Conservation (phyloP, 1,139 yeast species). For the Kodamaea sp. region DNA sequence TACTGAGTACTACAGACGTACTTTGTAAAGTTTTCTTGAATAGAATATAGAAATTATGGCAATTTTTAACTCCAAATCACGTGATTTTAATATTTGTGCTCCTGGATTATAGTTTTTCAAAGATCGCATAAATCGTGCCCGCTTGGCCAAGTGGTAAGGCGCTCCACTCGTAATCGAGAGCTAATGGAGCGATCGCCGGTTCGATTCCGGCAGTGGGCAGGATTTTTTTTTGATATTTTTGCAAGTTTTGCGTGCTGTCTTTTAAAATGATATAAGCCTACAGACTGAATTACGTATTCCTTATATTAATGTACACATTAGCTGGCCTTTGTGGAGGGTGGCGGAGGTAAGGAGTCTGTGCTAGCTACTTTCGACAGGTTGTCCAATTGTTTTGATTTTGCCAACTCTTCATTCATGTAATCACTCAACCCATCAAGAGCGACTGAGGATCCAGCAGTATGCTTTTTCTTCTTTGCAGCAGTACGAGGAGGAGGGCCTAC, state of each 20-base stretch:
- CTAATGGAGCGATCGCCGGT: slow-evolving; percentile 60
- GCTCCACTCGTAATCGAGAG: slow-evolving; percentile 60
- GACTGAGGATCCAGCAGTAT: slow-evolving; percentile 22
- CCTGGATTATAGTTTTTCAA: background rate
- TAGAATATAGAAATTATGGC: too few relatives aligned
- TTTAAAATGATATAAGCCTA: too few relatives aligned
- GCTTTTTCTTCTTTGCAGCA: slow-evolving; percentile 34
- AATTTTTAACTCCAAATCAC: too few relatives aligned
- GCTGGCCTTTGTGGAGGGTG: slow-evolving; percentile 25
- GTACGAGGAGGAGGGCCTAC: slow-evolving; percentile 24
- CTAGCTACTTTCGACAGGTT: slow-evolving; percentile 14
- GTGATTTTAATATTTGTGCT: too few relatives aligned
- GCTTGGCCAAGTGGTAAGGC: slow-evolving; percentile 60
- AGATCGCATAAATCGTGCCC: slow-evolving; percentile 26
- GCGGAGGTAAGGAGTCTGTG: slow-evolving; percentile 30
- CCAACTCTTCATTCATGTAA: slow-evolving; percentile 49
- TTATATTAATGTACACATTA: background rate
- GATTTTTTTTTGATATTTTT: slow-evolving; percentile 14
- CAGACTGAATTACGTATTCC: background rate
- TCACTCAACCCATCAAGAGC: slow-evolving; percentile 35
- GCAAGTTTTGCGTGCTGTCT: too few relatives aligned
- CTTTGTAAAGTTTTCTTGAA: too few relatives aligned
- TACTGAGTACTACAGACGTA: too few relatives aligned
- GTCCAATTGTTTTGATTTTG: slow-evolving; percentile 43
- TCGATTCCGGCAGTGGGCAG: slow-evolving; percentile 56